These are phyloP conservation scores for Saraca asoca DNA, from an alignment of 331 rosid species.

Conservation along the genomic window DNA sequence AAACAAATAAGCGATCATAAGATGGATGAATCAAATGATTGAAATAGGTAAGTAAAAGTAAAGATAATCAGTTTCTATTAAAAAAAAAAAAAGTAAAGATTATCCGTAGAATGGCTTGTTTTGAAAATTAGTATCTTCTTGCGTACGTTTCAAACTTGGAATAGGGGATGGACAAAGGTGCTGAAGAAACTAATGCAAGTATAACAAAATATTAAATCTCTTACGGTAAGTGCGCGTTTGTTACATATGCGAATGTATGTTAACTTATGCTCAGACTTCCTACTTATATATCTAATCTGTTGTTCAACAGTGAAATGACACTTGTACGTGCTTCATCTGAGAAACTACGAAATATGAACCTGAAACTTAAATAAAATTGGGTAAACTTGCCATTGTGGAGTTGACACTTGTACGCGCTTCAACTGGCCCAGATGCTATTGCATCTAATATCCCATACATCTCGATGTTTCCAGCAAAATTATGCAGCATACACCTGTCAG, in stretches of 20 bases:
- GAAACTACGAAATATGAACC: constrained; percentile 17
- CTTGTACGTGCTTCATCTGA: too few relatives aligned
- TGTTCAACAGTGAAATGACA: neutral
- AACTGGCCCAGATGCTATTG: constrained; percentile 74
- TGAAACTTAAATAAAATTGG: constrained; percentile 14
- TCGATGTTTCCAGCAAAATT: constrained; percentile 82
- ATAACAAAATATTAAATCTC: neutral
- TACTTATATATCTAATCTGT: neutral
- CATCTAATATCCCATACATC: constrained; percentile 77
- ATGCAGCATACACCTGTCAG: constrained; percentile 87
- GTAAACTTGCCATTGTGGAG: constrained; percentile 73
- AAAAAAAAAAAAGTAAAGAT: neutral
- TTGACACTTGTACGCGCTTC: constrained; percentile 68
- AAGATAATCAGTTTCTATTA: constrained; percentile 17
- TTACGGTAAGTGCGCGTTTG: too few relatives aligned
- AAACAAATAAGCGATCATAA: constrained; percentile 23
- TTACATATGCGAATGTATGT: neutral
- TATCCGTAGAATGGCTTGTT: constrained; percentile 14
- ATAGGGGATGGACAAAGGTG: neutral
- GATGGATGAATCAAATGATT: constrained; percentile 16
- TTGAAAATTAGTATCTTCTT: constrained; percentile 7
- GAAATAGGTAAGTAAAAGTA: neutral
- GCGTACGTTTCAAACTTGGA: neutral
- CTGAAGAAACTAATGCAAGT: constrained; percentile 10
- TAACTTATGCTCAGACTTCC: neutral